Evolutionary conservation across 257 asterid species (phyloP).

Genomic region (Leonotis leonurus): DNA sequence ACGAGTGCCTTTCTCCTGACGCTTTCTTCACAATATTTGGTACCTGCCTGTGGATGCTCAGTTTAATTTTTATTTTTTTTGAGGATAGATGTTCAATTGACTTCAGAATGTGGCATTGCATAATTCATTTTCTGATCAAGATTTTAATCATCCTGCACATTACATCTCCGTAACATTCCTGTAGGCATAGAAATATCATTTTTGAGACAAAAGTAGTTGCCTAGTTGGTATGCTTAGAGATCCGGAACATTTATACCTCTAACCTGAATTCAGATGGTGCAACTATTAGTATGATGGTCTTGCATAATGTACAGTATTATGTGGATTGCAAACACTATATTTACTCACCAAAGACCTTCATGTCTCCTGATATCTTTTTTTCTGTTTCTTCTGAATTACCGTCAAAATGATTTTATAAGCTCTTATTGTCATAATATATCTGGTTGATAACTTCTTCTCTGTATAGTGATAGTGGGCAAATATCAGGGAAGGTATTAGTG

Average conservation of each 20-base stretch:
- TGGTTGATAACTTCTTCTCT: conserved; percentile 9
- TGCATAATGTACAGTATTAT: neutral
- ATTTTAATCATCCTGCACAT: neutral
- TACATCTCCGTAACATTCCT: neutral
- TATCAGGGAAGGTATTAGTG: conserved; percentile 70
- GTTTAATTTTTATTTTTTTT: too few relatives aligned
- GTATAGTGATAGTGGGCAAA: conserved; percentile 67
- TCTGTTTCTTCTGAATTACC: neutral
- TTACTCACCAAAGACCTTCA: neutral
- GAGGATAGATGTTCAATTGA: too few relatives aligned
- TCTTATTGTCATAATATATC: neutral
- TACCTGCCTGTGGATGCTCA: neutral
- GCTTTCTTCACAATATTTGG: neutral
- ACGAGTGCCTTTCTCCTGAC: neutral
- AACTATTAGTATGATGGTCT: neutral
- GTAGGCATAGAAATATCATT: neutral
- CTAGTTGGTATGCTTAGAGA: neutral
- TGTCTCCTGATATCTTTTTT: neutral
- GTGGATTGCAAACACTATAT: neutral
- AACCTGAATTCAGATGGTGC: neutral
- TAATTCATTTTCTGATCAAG: neutral
- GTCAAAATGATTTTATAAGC: neutral
- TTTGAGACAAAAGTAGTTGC: neutral
- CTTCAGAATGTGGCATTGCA: neutral
- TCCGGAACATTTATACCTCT: neutral